Base-by-base conservation (phyloP, 2,329 filamentous ascomycete species). In the Podosphaera xanthii region DNA sequence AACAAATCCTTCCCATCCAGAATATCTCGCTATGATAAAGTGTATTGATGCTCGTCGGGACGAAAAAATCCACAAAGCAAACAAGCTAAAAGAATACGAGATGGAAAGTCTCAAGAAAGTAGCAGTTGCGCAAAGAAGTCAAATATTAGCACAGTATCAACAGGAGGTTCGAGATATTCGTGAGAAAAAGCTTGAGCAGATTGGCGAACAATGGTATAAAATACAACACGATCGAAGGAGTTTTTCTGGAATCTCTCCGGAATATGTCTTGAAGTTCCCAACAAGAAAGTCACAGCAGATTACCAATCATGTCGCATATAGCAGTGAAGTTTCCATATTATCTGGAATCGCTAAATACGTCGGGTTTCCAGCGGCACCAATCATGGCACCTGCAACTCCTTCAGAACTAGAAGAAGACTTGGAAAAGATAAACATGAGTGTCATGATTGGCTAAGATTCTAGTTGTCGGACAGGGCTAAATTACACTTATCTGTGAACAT, bases 281-380 rank as follows among this genome's bases (percentile, higher is more conserved):
- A 80, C 83, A 57, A 83, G 84, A 63, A 81, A 83, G 62, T 79
- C 83, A 35, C 84, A 90, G 66, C 87, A 91, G 67, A 79, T 94
- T 61, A 78, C 81, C 62, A 86, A 96, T 62, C 90, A 94, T 65
- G 79, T 89, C 57, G 86, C 90, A 54, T 97, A 97, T 73, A 97
- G 95, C 70, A 86, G 85, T 64, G 92, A 98, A 70, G 90, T 98
- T 3, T 94, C 90, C 0, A 81, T 96, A 35, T 74, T 98, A 60
- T 84, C 90, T 4, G 91, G 91, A 44, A 77, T 97, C 58, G 90
- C 91, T 42, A 97, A 96, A 72, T 90, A 96, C 69, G 83, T 94
- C 67, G 92, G 92, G 33, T 98, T 98, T 72, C 92, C 92, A 42
- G 90, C 91, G 38, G 92, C 90, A n/a, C 92, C 92, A 30, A 78